Conservation (phyloP, 495 filamentous ascomycete genomes). For the Trichocladium uniseriatum region DNA sequence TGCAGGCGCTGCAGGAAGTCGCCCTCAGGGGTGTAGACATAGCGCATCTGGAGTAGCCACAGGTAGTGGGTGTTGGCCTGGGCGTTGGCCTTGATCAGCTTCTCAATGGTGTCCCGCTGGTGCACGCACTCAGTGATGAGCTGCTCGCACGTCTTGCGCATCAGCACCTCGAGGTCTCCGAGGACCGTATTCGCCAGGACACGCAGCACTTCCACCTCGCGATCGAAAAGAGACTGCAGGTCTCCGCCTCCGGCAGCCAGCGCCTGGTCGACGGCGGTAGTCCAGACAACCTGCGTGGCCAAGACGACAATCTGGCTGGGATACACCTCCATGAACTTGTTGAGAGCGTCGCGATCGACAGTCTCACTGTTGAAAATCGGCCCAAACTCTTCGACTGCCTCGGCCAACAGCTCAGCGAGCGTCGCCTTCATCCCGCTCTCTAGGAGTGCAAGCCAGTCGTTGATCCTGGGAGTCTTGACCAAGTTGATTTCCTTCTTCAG, state of each 20-base stretch:
- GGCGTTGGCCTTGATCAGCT: constrained; percentile 65
- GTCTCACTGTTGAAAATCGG: constrained; percentile 57
- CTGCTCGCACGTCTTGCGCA: constrained; percentile 93
- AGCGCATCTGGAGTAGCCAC: constrained; percentile 98
- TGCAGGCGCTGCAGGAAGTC: constrained; percentile 76
- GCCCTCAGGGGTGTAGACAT: constrained; percentile 72
- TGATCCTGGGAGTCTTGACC: constrained; percentile 87
- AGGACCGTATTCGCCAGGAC: constrained; percentile 83
- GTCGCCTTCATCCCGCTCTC: constrained; percentile 92
- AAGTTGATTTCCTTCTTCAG: constrained; percentile 86
- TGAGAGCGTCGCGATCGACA: constrained; percentile 58
- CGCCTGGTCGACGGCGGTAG: constrained; percentile 65
- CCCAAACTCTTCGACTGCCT: constrained; percentile 70
- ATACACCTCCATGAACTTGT: constrained; percentile 66
- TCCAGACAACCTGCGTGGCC: constrained; percentile 93
- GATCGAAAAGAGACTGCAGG: constrained; percentile 60
- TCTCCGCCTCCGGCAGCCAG: constrained; percentile 57
- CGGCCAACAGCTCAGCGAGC: constrained; percentile 78
- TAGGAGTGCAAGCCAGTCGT: constrained; percentile 89
- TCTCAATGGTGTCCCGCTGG: constrained; percentile 84
- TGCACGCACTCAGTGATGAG: constrained; percentile 98
- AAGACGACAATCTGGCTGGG: constrained; percentile 94
- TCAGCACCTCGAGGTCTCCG: constrained; percentile 74
- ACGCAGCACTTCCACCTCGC: constrained; percentile 69
- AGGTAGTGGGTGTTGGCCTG: constrained; percentile 72